Conservation (phyloP, 164 flowering plant species). For the Chimonanthus praecox region DNA sequence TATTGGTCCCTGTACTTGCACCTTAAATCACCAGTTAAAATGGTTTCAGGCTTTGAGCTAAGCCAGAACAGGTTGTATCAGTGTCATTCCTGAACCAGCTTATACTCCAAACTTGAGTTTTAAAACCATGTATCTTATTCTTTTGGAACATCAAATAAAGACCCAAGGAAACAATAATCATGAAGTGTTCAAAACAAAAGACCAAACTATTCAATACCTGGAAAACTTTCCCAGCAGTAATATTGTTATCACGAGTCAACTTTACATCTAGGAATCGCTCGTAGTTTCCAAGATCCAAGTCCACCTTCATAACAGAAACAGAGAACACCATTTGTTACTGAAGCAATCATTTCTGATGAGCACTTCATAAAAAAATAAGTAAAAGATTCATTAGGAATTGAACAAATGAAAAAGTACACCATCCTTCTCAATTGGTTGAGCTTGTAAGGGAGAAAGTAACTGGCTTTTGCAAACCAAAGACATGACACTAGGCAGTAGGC, state of each 20-base stretch:
- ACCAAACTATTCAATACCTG: slow-evolving; percentile 36
- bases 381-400: neutral
- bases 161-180: neutral
- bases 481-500: neutral
- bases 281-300: slow-evolving; percentile 96
- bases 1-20: neutral
- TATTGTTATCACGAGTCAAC: slow-evolving; percentile 85
- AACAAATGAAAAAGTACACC: neutral
- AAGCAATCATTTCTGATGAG: neutral
- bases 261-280: slow-evolving; percentile 81
- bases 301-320: slow-evolving; percentile 52
- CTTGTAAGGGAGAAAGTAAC: neutral
- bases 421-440: neutral
- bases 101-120: neutral
- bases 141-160: neutral
- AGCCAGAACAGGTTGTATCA: no score
- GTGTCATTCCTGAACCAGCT: neutral
- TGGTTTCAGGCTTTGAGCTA: neutral
- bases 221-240: slow-evolving; percentile 92
- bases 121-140: neutral
- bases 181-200: neutral
- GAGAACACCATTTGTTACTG: neutral
- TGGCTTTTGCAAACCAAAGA: neutral
- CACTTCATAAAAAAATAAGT: neutral
- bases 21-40: neutral